Conservation (phyloP, 1,139 yeast species). For the Blastobotrys petasosporus region DNA sequence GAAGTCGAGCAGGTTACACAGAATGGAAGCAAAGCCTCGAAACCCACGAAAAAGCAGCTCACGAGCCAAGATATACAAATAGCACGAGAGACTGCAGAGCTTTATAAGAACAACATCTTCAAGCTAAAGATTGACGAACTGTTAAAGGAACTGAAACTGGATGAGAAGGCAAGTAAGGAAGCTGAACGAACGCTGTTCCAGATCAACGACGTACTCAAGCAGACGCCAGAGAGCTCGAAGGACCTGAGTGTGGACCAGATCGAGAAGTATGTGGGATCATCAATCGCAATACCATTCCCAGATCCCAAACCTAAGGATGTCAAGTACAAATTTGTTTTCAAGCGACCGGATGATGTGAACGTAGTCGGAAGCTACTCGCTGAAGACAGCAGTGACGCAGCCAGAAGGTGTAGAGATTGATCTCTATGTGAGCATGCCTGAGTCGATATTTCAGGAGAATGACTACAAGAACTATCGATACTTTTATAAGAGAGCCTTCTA, state of each 20-base stretch:
- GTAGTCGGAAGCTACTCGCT: slow-evolving; percentile 87
- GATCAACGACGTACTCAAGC: slow-evolving; percentile 62
- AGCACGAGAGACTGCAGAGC: slow-evolving; percentile 89
- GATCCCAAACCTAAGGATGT: slow-evolving; percentile 75
- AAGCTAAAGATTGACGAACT: slow-evolving; percentile 91
- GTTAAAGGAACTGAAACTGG: slow-evolving; percentile 67
- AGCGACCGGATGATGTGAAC: slow-evolving; percentile 68
- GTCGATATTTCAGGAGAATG: slow-evolving; percentile 72
- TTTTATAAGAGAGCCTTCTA: slow-evolving; percentile 86
- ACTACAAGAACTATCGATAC: slow-evolving; percentile 83
- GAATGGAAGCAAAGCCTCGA: slow-evolving; percentile 9
- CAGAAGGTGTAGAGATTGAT: slow-evolving; percentile 65
- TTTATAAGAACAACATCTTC: slow-evolving; percentile 90
- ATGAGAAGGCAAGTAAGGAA: slow-evolving; percentile 57
- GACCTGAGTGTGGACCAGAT: slow-evolving; percentile 49
- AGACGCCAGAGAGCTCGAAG: slow-evolving; percentile 51
- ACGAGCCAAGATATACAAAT: slow-evolving; percentile 84
- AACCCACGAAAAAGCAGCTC: slow-evolving; percentile 24
- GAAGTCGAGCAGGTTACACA: slow-evolving; percentile 16
- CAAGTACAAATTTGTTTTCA: slow-evolving; percentile 65
- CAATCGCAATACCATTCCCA: slow-evolving; percentile 72
- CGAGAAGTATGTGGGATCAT: slow-evolving; percentile 42
- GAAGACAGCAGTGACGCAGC: slow-evolving; percentile 66
- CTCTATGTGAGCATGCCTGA: slow-evolving; percentile 78
- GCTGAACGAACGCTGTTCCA: slow-evolving; percentile 76